Base-by-base conservation (phyloP, 129 eudicot species). In the Flaveria trinervia region DNA sequence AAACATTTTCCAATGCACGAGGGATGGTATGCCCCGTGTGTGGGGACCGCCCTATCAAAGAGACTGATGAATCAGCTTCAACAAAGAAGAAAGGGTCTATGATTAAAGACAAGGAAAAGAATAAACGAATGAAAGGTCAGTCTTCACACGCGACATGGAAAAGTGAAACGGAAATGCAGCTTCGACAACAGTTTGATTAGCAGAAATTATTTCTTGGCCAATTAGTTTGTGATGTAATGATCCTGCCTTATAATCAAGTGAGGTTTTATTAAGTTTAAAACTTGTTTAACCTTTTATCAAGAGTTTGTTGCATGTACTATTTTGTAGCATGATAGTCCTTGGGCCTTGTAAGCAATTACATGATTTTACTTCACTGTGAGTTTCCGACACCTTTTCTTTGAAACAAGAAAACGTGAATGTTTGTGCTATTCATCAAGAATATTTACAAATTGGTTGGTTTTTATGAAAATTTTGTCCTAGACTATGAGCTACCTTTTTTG, bases 81-180 rank as follows among this genome's bases (percentile, higher is more conserved):
- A 15, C 72, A 9, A 74, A 71, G 52, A 95, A 89, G 89, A 91
- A 91, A 84, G 92, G 92, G 4, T 91, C 99, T 0, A 70, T 74
- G 10, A 69, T 95, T 13, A 95, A 95, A 77, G 99, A 95, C 69
- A 95, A 95, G 86, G 99, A 95, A 78, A 95, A 95, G 87, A 85
- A 73, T 72, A 95, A 95, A 84, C 86, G 99, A 57, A 95, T 95
- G 99, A 95, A 85, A 76, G 99, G 99, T 36, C 99, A 95, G 68
- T 95, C 99, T 8, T 95, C 99, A 9, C 99, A 95, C 59, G 99
- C 99, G 0, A 84, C 94, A 0, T 95, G 99, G 99, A 95, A 95
- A 76, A 95, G 97, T 36, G 99, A 95, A 84, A 91, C 99, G 1
- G 99, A 95, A 81, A 95, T 95, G 99, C 99, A 91, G 41, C 99